These are phyloP conservation scores for Gloeopeniophorella convolvens DNA, from an alignment of 768 basidiomycete genomes.

Conservation along the genomic window DNA sequence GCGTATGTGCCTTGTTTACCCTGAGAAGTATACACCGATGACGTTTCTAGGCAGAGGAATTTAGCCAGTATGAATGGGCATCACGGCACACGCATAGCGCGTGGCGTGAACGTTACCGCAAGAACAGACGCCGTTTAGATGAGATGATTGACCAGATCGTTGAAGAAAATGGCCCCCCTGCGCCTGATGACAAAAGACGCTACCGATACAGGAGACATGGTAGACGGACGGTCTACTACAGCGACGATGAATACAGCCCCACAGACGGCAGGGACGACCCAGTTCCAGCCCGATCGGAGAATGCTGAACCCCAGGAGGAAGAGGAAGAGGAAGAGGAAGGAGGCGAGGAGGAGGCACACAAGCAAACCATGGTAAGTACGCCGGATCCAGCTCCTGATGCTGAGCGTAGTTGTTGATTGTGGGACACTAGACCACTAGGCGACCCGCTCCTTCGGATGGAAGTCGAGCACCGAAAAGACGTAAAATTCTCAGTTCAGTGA, in stretches of 20 bases:
- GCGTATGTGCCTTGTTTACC: slow-evolving; percentile 1
- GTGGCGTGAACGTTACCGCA: slow-evolving; percentile 25
- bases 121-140: slow-evolving; percentile 18
- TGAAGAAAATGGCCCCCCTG: slow-evolving; percentile 5
- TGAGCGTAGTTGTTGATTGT: too few species aligned
- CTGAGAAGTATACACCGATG: neutral
- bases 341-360: neutral
- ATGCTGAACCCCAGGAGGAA: slow-evolving; percentile 5
- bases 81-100: slow-evolving; percentile 18
- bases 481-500: neutral
- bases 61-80: slow-evolving; percentile 18
- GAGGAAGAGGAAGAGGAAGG: slow-evolving; percentile 10
- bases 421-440: neutral
- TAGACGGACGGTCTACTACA: neutral
- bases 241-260: neutral
- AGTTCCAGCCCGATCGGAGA: neutral
- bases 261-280: slow-evolving; percentile 6
- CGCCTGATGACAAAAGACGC: slow-evolving; percentile 14
- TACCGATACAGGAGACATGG: slow-evolving; percentile 5
- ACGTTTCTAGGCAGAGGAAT: slow-evolving; percentile 1
- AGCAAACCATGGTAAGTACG: neutral
- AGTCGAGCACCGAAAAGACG: neutral
- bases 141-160: slow-evolving; percentile 16
- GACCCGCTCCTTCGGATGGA: neutral
- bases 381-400: neutral